Conservation (phyloP, 495 filamentous ascomycete species). For the Penicillium mononematosum region DNA sequence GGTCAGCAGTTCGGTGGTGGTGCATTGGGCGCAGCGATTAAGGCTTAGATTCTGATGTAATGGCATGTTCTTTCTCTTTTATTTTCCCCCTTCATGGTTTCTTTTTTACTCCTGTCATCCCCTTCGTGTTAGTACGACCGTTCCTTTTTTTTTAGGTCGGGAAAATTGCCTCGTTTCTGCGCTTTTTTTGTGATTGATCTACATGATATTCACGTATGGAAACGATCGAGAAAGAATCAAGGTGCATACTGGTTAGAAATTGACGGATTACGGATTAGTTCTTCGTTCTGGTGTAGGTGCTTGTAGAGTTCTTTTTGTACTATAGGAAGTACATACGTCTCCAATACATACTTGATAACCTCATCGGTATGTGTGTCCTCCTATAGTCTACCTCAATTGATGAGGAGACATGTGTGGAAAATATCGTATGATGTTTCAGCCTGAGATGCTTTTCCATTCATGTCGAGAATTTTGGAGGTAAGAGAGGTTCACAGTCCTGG, state of each 20-base stretch:
- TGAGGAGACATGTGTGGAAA: background rate
- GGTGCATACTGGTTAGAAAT: conserved; percentile 18
- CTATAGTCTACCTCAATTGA: background rate
- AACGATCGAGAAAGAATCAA: conserved; percentile 16
- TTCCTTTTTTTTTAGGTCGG: conserved; percentile 16
- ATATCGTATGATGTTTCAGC: background rate
- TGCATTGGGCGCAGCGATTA: conserved; percentile 63
- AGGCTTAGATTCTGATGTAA: conserved; percentile 54
- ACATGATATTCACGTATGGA: conserved; percentile 18
- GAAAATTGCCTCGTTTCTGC: conserved; percentile 17
- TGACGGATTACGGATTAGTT: conserved; percentile 16
- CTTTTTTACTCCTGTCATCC: conserved; percentile 12
- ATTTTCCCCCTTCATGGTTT: conserved; percentile 19
- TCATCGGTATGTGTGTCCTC: too few relatives aligned
- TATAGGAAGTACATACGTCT: background rate
- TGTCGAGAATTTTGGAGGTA: background rate
- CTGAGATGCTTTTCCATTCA: background rate
- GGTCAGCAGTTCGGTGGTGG: conserved; percentile 63
- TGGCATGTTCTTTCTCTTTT: conserved; percentile 34
- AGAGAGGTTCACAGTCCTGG: background rate
- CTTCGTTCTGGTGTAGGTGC: background rate
- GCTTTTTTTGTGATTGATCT: conserved; percentile 16
- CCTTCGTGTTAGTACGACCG: conserved; percentile 15
- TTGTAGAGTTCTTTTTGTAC: background rate
- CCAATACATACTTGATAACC: too few relatives aligned